Evolutionary conservation across 2,329 filamentous ascomycete genomes (phyloP).

Genomic region (Colletotrichum navitas): DNA sequence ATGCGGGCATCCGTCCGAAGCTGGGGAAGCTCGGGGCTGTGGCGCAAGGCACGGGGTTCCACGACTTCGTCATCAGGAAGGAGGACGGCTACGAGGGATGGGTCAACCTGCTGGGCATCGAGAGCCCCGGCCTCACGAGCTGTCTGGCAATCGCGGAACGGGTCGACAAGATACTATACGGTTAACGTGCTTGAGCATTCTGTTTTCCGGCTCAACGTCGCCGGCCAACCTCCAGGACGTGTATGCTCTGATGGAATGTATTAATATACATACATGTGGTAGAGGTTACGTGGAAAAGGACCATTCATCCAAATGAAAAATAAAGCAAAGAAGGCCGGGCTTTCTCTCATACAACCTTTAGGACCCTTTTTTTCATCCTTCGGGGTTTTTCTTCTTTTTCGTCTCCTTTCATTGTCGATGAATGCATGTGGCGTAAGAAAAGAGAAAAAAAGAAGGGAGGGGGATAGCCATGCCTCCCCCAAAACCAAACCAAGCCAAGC

Average conservation of each 20-base stretch:
- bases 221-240: constrained; percentile 10
- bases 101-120: constrained; percentile 91
- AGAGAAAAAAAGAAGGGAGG: background rate
- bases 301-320: background rate
- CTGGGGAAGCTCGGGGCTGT: constrained; percentile 71
- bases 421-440: constrained; percentile 6
- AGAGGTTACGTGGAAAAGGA: background rate
- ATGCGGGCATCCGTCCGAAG: constrained; percentile 93
- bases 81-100: constrained; percentile 86
- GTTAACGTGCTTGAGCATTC: constrained; percentile 42
- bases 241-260: constrained; percentile 11
- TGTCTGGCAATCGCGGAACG: constrained; percentile 86
- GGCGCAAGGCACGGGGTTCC: constrained; percentile 75
- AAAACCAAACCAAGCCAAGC: background rate
- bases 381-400: background rate
- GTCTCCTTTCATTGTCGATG: background rate
- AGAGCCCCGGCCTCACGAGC: constrained; percentile 92
- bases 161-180: constrained; percentile 69
- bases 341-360: background rate
- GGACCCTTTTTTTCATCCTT: background rate
- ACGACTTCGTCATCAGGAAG: constrained; percentile 84
- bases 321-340: background rate
- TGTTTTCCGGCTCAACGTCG: constrained; percentile 19
- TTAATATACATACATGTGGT: constrained; percentile 3
- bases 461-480: background rate